phyloP scores from a whole-genome alignment of 305 asterid species.

The Rubia peregrina region DNA sequence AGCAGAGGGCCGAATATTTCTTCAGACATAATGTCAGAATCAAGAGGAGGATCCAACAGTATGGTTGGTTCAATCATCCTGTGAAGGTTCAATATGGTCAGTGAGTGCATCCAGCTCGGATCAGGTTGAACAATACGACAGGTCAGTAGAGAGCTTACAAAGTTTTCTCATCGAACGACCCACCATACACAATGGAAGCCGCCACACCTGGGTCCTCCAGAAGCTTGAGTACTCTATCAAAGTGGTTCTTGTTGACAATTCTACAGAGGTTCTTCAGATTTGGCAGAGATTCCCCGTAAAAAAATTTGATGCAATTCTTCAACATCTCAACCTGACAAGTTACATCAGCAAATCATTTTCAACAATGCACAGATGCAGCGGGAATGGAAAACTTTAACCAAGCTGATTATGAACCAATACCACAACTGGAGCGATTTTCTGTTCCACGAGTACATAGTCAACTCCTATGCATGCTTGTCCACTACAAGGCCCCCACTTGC shows the following conservation, averaged over 20 bases:
- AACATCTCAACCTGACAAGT: constrained; percentile 58
- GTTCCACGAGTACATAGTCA: constrained; percentile 71
- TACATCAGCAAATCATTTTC: background rate
- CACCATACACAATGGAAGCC: constrained; percentile 73
- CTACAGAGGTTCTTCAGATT: constrained; percentile 53
- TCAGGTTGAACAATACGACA: constrained; percentile 5
- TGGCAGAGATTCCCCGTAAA: constrained; percentile 51
- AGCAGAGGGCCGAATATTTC: constrained; percentile 95
- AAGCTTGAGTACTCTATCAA: constrained; percentile 51
- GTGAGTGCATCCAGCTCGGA: background rate
- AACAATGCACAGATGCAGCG: background rate
- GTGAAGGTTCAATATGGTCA: constrained; percentile 9
- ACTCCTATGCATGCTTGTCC: constrained; percentile 95
- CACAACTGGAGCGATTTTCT: constrained; percentile 45
- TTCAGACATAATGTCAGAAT: constrained; percentile 70
- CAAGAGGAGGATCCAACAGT: constrained; percentile 85
- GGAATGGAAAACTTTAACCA: background rate
- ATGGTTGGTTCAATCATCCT: constrained; percentile 89
- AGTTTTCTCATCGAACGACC: constrained; percentile 55
- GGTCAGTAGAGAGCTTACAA: constrained; percentile 37
- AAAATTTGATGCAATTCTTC: constrained; percentile 44
- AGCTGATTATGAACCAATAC: constrained; percentile 32
- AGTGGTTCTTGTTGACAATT: constrained; percentile 71
- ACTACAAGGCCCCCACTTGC: constrained; percentile 85
- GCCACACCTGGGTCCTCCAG: constrained; percentile 61